Evolutionary conservation across 2,329 filamentous ascomycete species (phyloP).

Genomic region (Arthrinium phaeospermum): DNA sequence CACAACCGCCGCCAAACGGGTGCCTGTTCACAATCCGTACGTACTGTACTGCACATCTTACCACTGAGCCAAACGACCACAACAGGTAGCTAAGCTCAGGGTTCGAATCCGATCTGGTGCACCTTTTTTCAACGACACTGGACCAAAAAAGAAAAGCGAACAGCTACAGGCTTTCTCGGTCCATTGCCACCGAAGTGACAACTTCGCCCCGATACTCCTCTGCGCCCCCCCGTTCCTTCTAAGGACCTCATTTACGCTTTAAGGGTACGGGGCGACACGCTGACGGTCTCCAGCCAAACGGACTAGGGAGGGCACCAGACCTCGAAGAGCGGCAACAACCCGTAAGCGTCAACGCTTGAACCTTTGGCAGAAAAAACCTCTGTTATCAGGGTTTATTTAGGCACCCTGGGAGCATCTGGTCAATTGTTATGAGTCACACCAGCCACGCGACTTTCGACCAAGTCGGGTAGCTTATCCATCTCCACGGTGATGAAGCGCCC

Average conservation of each 20-base stretch:
- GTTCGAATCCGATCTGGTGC: not conserved
- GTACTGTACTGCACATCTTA: not conserved
- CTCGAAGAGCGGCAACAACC: too few relatives aligned
- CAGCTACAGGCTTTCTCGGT: not conserved
- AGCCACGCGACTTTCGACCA: not conserved
- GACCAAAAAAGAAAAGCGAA: not conserved
- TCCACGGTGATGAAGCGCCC: conserved; percentile 57
- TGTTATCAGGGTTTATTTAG: not conserved
- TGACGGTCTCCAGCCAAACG: not conserved
- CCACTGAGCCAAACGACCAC: not conserved
- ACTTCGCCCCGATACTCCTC: not conserved
- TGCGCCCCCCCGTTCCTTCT: not conserved
- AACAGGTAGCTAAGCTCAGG: not conserved
- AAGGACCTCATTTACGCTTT: too few relatives aligned
- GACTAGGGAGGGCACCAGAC: not conserved
- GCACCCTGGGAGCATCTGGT: not conserved
- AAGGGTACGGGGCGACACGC: not conserved
- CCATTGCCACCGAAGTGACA: too few relatives aligned
- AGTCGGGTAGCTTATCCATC: conserved; percentile 39
- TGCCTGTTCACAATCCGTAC: not conserved
- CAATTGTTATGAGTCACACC: not conserved
- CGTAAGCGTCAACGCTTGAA: too few relatives aligned
- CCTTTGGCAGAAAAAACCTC: not conserved
- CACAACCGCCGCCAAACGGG: not conserved
- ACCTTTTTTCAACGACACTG: not conserved